These are phyloP conservation scores for Blastobotrys muscicola DNA, from an alignment of 805 yeast genomes.

Conservation along the genomic window DNA sequence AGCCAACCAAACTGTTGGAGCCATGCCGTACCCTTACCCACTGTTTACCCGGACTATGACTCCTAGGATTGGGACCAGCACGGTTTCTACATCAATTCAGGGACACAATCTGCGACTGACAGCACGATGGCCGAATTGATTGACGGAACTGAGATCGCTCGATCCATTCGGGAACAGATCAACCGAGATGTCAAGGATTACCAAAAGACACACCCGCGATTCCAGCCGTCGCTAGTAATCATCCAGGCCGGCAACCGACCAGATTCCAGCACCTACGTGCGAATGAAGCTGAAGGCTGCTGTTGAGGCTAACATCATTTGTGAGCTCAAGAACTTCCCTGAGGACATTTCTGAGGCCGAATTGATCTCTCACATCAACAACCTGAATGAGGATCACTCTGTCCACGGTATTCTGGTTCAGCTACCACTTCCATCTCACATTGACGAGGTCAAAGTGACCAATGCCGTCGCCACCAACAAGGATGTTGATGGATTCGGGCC, in stretches of 20 bases:
- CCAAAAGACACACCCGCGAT: constrained; percentile 21
- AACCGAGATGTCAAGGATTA: constrained; percentile 17
- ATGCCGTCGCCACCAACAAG: constrained; percentile 69
- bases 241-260: constrained; percentile 86
- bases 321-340: constrained; percentile 54
- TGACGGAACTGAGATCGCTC: constrained; percentile 48
- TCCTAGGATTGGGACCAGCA: background rate
- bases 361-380: constrained; percentile 45
- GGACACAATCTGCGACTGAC: no score
- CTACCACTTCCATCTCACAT: constrained; percentile 78
- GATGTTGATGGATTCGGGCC: constrained; percentile 96
- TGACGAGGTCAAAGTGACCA: constrained; percentile 71
- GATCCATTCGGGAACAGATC: constrained; percentile 18
- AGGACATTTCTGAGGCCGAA: constrained; percentile 48
- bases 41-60: background rate
- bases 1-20: background rate
- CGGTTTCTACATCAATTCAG: no score
- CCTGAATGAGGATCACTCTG: constrained; percentile 63
- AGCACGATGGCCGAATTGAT: constrained; percentile 29
- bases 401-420: constrained; percentile 84
- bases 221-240: constrained; percentile 68
- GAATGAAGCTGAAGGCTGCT: constrained; percentile 87
- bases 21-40: background rate
- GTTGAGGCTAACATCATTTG: constrained; percentile 70
- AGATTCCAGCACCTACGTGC: constrained; percentile 85